phyloP scores from a whole-genome alignment of 352 stramenopile species.

The Phytophthora gonapodyides region DNA sequence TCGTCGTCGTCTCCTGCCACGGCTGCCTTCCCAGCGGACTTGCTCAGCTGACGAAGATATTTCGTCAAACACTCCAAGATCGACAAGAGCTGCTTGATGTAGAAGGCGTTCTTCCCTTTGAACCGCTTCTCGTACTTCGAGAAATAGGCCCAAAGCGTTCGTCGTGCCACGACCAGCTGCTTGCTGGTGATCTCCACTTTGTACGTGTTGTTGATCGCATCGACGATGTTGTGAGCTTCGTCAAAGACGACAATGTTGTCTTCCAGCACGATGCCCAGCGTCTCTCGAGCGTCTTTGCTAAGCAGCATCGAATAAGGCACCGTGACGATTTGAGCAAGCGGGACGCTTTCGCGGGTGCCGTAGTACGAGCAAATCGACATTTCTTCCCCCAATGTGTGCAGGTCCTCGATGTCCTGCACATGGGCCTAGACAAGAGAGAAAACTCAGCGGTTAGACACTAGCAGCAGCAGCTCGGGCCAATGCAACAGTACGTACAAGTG shows the following conservation, averaged over 20 bases:
- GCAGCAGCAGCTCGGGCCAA: background rate
- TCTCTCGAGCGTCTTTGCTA: constrained; percentile 89
- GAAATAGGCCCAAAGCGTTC: constrained; percentile 86
- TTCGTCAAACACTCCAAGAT: constrained; percentile 80
- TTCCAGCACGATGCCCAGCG: constrained; percentile 86
- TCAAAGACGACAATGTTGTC: constrained; percentile 97
- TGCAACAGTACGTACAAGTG: constrained; percentile 49
- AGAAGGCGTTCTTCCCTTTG: constrained; percentile 87
- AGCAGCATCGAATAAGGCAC: constrained; percentile 95
- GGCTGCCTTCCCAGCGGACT: constrained; percentile 17
- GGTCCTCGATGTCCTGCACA: constrained; percentile 97
- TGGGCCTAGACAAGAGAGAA: constrained; percentile 47
- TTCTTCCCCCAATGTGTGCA: constrained; percentile 89
- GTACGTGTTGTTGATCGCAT: constrained; percentile 94
- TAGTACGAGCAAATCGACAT: constrained; percentile 98
- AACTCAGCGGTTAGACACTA: constrained; percentile 11
- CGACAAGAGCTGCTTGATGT: constrained; percentile 89
- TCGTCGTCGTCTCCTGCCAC: constrained; percentile 26
- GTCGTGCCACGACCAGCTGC: constrained; percentile 67
- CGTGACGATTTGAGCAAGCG: constrained; percentile 88
- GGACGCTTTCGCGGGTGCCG: constrained; percentile 88
- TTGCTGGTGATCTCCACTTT: constrained; percentile 80
- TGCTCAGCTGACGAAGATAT: constrained; percentile 67
- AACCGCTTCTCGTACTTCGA: constrained; percentile 89
- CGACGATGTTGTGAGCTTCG: constrained; percentile 99